These are phyloP conservation scores for Melampsora larici-populina DNA, from an alignment of 1,284 basidiomycete species.

Conservation along the genomic window DNA sequence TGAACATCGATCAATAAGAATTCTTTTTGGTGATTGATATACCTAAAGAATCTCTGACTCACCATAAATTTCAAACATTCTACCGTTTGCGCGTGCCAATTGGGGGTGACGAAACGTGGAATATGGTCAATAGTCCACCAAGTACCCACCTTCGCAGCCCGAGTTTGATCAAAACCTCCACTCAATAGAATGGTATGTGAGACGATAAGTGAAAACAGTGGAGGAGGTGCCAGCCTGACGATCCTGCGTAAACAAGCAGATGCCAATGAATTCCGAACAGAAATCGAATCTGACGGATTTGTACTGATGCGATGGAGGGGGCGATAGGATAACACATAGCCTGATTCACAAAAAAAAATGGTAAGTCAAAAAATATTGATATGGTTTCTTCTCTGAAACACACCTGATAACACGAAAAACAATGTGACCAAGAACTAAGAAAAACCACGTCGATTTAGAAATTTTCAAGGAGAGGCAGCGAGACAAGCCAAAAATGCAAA, in stretches of 20 bases:
- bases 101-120: background rate
- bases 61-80: background rate
- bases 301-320: background rate
- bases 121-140: background rate
- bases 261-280: background rate
- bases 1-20: too few relatives aligned
- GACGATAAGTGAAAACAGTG: background rate
- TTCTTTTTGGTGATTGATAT: too few relatives aligned
- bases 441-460: background rate
- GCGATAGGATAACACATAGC: background rate
- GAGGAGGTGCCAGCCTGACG: background rate
- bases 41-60: background rate
- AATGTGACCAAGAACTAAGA: background rate
- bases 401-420: constrained; percentile 1
- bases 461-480: too few relatives aligned
- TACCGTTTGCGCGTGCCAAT: background rate
- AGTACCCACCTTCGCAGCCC: background rate
- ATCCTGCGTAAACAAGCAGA: background rate
- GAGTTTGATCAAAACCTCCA: background rate
- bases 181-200: background rate
- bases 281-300: background rate
- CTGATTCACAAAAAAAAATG: background rate
- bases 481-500: background rate
- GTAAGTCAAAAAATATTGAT: background rate
- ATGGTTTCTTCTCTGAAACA: background rate